Conservation (phyloP, 352 stramenopile species). For the Pythium biforme region DNA sequence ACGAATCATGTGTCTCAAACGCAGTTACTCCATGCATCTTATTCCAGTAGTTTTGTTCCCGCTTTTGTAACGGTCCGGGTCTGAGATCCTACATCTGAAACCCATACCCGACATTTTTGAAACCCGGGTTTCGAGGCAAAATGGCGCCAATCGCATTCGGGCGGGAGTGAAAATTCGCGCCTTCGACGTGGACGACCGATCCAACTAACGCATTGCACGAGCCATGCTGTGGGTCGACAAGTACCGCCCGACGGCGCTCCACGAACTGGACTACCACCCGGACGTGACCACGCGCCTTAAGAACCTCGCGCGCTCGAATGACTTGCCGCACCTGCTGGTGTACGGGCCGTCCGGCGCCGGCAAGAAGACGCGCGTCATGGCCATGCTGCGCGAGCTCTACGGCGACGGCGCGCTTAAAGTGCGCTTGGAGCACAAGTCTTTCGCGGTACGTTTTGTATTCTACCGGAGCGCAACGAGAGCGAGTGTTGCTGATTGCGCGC, state of each 20-base stretch:
- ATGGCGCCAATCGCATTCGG: slow-evolving; percentile 10
- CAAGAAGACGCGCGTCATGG: slow-evolving; percentile 98
- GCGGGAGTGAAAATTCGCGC: background rate
- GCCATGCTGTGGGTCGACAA: slow-evolving; percentile 99
- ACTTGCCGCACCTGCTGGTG: slow-evolving; percentile 97
- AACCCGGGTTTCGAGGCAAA: slow-evolving; percentile 1
- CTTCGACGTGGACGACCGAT: background rate
- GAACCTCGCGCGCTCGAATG: slow-evolving; percentile 74
- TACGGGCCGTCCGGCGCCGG: slow-evolving; percentile 97
- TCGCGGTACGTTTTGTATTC: slow-evolving; percentile 64
- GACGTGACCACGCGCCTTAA: slow-evolving; percentile 91
- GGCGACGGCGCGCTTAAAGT: slow-evolving; percentile 92
- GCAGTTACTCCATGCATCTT: background rate
- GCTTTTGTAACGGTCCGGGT: too few relatives aligned
- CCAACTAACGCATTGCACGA: background rate
- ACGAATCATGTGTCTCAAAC: background rate
- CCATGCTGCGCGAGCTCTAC: slow-evolving; percentile 95
- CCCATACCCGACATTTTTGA: background rate
- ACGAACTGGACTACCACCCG: slow-evolving; percentile 92
- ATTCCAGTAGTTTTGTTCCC: too few relatives aligned
- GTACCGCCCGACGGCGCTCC: slow-evolving; percentile 93
- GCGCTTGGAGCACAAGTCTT: slow-evolving; percentile 88
- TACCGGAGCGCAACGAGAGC: background rate
- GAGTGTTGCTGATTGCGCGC: too few relatives aligned
- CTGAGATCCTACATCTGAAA: too few relatives aligned